Evolutionary conservation across 2,329 filamentous ascomycete genomes (phyloP).

Genomic region (Penicillium frequentans): DNA sequence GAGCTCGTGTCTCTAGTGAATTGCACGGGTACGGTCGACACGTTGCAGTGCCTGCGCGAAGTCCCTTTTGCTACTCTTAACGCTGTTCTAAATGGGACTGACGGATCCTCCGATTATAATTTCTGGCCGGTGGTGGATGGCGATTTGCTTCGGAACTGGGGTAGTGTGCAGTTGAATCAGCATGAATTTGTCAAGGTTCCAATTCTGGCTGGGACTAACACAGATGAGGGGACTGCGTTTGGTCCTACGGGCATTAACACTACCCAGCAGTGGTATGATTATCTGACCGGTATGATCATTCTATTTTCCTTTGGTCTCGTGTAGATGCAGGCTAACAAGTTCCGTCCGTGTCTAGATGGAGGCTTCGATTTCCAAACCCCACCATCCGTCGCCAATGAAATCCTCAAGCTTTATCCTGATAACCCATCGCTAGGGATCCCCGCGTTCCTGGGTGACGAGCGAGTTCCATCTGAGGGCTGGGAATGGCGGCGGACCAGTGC

Average conservation of each 20-base stretch:
- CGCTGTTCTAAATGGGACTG: conserved; percentile 48
- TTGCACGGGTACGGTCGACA: conserved; percentile 59
- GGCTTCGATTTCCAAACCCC: conserved; percentile 22
- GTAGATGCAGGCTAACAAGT: background rate
- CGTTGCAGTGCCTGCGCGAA: conserved; percentile 65
- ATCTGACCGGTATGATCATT: conserved; percentile 32
- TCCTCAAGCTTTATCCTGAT: conserved; percentile 56
- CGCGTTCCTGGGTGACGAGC: conserved; percentile 36
- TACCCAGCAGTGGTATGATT: conserved; percentile 51
- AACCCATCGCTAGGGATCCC: conserved; percentile 53
- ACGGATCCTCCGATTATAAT: conserved; percentile 35
- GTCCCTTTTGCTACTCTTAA: conserved; percentile 62
- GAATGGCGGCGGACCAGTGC: conserved; percentile 58
- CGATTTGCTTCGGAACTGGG: conserved; percentile 55
- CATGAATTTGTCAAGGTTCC: conserved; percentile 65
- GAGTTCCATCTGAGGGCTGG: conserved; percentile 40
- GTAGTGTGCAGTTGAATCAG: conserved; percentile 54
- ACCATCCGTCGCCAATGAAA: conserved; percentile 33
- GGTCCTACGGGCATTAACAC: conserved; percentile 56
- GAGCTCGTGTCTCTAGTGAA: conserved; percentile 58
- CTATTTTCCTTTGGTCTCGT: background rate
- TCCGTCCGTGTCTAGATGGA: conserved; percentile 16
- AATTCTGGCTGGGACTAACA: conserved; percentile 63
- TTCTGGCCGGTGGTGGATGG: conserved; percentile 53
- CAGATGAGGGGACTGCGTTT: conserved; percentile 65